A percentile compares a stretch with the other conserved stretches of the same genome.
These are phyloP conservation scores for Akanthomyces lecanii DNA, from an alignment of 2,329 filamentous ascomycete species.

Conservation along the genomic window DNA sequence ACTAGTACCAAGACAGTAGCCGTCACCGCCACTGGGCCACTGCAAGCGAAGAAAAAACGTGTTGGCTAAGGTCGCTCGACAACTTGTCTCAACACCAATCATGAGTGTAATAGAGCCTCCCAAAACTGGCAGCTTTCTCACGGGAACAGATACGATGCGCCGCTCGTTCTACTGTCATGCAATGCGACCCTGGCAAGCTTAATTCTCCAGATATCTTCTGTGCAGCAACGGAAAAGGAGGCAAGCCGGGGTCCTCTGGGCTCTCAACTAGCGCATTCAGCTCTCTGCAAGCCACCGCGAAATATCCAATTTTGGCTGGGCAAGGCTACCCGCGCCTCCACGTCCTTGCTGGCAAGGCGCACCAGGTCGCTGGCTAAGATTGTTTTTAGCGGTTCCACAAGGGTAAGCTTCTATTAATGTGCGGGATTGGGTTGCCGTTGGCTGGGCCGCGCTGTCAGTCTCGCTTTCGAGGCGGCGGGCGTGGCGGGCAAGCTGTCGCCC, in stretches of 20 bases:
- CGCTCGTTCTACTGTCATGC: neutral
- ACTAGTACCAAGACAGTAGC: neutral
- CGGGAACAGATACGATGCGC: neutral
- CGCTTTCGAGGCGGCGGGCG: too few relatives aligned
- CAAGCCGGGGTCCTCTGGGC: neutral
- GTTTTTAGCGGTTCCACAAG: neutral
- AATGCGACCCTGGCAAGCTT: neutral
- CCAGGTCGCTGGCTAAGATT: neutral
- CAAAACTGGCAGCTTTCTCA: neutral
- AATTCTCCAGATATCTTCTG: too few relatives aligned
- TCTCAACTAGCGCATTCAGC: slow-evolving; percentile 16
- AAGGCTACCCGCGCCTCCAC: neutral
- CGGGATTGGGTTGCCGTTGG: neutral
- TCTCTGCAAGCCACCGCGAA: slow-evolving; percentile 17
- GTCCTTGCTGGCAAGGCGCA: slow-evolving; percentile 12
- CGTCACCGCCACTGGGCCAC: slow-evolving; percentile 7
- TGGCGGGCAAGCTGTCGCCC: neutral
- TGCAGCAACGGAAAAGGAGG: neutral
- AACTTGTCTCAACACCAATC: neutral
- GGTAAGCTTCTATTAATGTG: neutral
- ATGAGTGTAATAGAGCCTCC: too few relatives aligned
- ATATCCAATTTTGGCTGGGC: slow-evolving; percentile 7
- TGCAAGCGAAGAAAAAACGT: neutral
- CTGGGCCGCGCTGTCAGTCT: neutral
- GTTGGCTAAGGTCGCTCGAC: neutral